These are phyloP conservation scores for Alternaria conjuncta DNA, from an alignment of 2,329 filamentous ascomycete species.

Conservation along the genomic window DNA sequence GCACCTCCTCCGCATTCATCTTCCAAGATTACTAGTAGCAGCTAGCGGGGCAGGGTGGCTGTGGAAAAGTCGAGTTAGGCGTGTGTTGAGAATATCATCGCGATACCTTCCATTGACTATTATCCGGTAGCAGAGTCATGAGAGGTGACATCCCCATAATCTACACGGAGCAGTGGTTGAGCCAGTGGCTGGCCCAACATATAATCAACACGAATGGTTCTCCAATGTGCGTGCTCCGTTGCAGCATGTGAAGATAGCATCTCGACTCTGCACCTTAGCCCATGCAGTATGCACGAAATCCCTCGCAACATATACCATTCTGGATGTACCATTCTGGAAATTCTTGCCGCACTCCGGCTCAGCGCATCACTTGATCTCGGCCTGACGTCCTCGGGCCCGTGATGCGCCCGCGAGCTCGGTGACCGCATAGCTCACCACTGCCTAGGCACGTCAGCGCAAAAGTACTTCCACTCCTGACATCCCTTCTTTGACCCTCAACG, in stretches of 20 bases:
- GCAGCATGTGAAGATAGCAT: conserved; percentile 12
- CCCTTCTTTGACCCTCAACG: background rate
- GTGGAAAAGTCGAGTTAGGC: background rate
- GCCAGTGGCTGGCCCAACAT: conserved; percentile 15
- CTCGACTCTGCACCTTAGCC: background rate
- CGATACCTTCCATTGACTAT: background rate
- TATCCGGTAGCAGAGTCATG: background rate
- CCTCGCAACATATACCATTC: background rate
- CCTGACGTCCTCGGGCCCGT: conserved; percentile 13
- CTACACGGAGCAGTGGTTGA: background rate
- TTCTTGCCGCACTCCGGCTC: conserved; percentile 26
- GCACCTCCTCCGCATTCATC: conserved; percentile 14
- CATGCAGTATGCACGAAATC: background rate
- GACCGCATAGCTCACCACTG: conserved; percentile 10
- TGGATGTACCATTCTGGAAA: background rate
- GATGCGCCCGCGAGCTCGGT: conserved; percentile 16
- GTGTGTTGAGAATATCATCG: background rate
- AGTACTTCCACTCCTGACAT: background rate
- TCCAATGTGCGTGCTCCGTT: background rate
- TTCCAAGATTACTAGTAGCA: background rate
- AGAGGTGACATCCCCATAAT: too few species aligned
- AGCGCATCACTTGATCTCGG: conserved; percentile 27
- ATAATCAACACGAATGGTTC: background rate
- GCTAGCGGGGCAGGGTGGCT: conserved; percentile 9
- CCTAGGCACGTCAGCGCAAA: conserved; percentile 5